phyloP scores from a whole-genome alignment of 768 basidiomycete species.

The Hypholoma sublateritium region DNA sequence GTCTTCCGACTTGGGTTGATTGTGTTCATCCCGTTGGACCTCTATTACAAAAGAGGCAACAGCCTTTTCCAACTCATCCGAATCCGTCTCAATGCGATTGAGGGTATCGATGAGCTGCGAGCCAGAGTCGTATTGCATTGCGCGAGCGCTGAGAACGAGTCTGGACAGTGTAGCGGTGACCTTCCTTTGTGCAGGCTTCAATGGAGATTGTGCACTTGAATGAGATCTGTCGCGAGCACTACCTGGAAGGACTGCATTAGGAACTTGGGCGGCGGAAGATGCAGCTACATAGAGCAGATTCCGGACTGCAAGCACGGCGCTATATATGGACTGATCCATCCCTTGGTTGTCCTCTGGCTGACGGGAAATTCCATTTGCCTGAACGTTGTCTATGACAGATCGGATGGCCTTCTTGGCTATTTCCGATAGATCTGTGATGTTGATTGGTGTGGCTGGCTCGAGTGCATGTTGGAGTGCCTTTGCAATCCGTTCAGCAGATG shows the following conservation, averaged over 20 bases:
- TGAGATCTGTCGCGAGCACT: conserved; percentile 46
- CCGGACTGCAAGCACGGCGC: conserved; percentile 70
- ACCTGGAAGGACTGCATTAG: conserved; percentile 50
- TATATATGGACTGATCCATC: conserved; percentile 63
- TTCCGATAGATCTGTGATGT: conserved; percentile 61
- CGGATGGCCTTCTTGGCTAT: conserved; percentile 59
- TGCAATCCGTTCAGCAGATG: conserved; percentile 68
- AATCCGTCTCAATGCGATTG: conserved; percentile 72
- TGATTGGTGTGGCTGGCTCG: conserved; percentile 55
- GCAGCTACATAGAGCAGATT: conserved; percentile 73
- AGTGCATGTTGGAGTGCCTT: conserved; percentile 62
- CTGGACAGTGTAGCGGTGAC: conserved; percentile 89
- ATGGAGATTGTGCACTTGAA: conserved; percentile 50
- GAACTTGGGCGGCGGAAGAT: conserved; percentile 59
- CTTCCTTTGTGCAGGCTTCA: conserved; percentile 82
- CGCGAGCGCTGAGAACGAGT: conserved; percentile 87
- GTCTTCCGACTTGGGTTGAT: conserved; percentile 23
- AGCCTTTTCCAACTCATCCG: conserved; percentile 73
- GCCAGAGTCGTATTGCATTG: conserved; percentile 80
- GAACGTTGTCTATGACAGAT: conserved; percentile 62
- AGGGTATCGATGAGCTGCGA: conserved; percentile 60
- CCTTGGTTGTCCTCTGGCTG: conserved; percentile 53
- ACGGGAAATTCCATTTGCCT: conserved; percentile 41
- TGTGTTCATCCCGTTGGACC: conserved; percentile 58
- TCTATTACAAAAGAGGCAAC: conserved; percentile 68